A percentile compares a stretch with the other conserved stretches of the same genome.
These are phyloP conservation scores for Trametes coccinea DNA, from an alignment of 768 basidiomycete species.

Conservation along the genomic window DNA sequence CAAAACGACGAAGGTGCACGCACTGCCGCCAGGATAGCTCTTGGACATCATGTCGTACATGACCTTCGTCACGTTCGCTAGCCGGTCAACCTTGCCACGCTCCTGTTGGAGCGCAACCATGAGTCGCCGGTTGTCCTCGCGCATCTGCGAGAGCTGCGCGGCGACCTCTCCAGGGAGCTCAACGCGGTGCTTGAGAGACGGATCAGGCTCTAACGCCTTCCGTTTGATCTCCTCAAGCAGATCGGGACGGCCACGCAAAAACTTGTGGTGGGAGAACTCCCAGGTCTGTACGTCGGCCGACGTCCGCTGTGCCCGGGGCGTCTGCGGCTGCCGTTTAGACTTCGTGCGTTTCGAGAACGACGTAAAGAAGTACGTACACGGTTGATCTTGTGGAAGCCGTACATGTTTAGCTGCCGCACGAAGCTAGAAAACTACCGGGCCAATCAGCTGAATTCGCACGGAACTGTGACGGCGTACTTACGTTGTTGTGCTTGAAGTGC, in stretches of 20 bases:
- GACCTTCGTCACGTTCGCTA: slow-evolving; percentile 56
- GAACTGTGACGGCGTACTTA: slow-evolving; percentile 36
- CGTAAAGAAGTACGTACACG: slow-evolving; percentile 48
- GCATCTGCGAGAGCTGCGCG: slow-evolving; percentile 65
- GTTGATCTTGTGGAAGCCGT: slow-evolving; percentile 94
- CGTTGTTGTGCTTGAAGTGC: slow-evolving; percentile 91
- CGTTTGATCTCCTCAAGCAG: slow-evolving; percentile 85
- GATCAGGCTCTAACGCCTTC: slow-evolving; percentile 82
- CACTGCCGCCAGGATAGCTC: slow-evolving; percentile 55
- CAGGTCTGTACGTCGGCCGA: slow-evolving; percentile 81
- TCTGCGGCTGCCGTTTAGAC: slow-evolving; percentile 40
- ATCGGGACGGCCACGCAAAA: slow-evolving; percentile 77
- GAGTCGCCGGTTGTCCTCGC: slow-evolving; percentile 69
- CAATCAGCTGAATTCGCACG: slow-evolving; percentile 5
- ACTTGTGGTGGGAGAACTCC: slow-evolving; percentile 89
- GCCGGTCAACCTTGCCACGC: slow-evolving; percentile 59
- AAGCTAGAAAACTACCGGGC: slow-evolving; percentile 80
- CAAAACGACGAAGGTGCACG: slow-evolving; percentile 29
- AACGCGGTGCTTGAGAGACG: slow-evolving; percentile 66
- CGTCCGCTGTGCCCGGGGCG: slow-evolving; percentile 80
- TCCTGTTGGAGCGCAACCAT: slow-evolving; percentile 54
- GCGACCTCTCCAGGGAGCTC: slow-evolving; percentile 80
- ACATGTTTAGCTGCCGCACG: slow-evolving; percentile 95
- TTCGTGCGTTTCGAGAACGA: neutral
- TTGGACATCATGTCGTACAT: slow-evolving; percentile 65